These are phyloP conservation scores for Zopfia rhizophila DNA, from an alignment of 2,329 filamentous ascomycete genomes.

Conservation along the genomic window DNA sequence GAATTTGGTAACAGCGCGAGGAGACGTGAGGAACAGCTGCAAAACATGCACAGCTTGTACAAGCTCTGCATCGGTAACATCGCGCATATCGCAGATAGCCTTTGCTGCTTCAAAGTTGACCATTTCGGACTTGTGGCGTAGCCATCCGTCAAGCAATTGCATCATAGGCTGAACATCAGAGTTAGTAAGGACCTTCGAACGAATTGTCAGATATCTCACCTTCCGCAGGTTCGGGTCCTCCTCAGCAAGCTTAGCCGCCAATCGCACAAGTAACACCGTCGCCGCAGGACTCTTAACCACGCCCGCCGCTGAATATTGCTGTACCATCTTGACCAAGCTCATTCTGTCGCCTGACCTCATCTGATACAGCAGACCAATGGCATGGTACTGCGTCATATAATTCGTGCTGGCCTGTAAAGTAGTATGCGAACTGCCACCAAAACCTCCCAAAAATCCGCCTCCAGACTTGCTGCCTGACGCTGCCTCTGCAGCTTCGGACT, in stretches of 20 bases:
- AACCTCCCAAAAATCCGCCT: conserved; percentile 89
- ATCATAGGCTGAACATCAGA: conserved; percentile 77
- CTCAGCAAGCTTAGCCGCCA: conserved; percentile 93
- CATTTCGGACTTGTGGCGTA: conserved; percentile 94
- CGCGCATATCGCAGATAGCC: conserved; percentile 93
- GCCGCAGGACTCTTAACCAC: conserved; percentile 95
- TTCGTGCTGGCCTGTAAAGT: conserved; percentile 80
- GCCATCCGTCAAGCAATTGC: conserved; percentile 93
- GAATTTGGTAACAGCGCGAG: conserved; percentile 95
- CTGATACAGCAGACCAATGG: conserved; percentile 95
- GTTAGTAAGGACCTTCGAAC: conserved; percentile 21
- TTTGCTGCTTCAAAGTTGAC: conserved; percentile 98
- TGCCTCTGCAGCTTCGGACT: conserved; percentile 97
- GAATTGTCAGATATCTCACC: conserved; percentile 20
- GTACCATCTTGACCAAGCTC: conserved; percentile 99
- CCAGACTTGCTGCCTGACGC: conserved; percentile 90
- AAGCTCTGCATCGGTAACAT: conserved; percentile 91
- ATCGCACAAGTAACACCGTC: conserved; percentile 87
- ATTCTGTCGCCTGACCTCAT: conserved; percentile 98
- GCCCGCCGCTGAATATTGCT: conserved; percentile 92
- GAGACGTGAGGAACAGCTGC: conserved; percentile 95
- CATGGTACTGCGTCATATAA: conserved; percentile 98
- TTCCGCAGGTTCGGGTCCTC: conserved; percentile 89
- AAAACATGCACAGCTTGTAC: conserved; percentile 93
- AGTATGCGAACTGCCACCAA: conserved; percentile 80